Evolutionary conservation across 2,329 filamentous ascomycete species (phyloP).

Genomic region (Talaromyces marneffei): DNA sequence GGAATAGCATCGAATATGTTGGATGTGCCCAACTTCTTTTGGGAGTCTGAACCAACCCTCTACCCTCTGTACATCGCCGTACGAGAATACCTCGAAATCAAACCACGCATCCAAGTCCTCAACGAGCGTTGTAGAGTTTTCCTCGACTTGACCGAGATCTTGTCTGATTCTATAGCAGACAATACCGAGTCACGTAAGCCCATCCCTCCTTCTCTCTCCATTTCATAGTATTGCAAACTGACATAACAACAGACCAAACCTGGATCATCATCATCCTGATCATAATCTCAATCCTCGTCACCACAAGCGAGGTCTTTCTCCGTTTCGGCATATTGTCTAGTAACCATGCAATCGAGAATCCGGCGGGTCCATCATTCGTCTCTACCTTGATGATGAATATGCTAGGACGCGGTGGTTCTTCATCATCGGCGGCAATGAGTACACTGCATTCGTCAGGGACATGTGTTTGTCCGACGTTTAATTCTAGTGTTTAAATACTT

Average conservation of each 20-base stretch:
- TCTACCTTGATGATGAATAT: slow-evolving; percentile 17
- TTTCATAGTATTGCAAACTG: slow-evolving; percentile 3
- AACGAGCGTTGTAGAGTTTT: slow-evolving; percentile 97
- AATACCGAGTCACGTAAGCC: slow-evolving; percentile 75
- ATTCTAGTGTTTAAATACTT: slow-evolving; percentile 4
- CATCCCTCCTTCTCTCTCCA: background rate
- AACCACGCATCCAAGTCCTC: slow-evolving; percentile 88
- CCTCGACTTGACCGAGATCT: slow-evolving; percentile 88
- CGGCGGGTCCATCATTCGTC: slow-evolving; percentile 16
- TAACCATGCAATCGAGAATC: slow-evolving; percentile 16
- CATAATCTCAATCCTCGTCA: slow-evolving; percentile 82
- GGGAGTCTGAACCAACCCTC: slow-evolving; percentile 92
- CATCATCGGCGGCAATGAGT: background rate
- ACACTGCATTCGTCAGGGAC: background rate
- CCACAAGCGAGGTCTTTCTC: slow-evolving; percentile 79
- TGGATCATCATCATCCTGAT: slow-evolving; percentile 98
- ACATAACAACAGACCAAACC: slow-evolving; percentile 58
- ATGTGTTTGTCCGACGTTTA: slow-evolving; percentile 3
- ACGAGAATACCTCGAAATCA: slow-evolving; percentile 95
- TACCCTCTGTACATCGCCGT: slow-evolving; percentile 92
- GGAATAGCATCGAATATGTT: slow-evolving; percentile 80
- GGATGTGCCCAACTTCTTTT: slow-evolving; percentile 95
- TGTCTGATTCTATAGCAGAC: slow-evolving; percentile 86
- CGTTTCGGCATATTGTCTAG: slow-evolving; percentile 67
- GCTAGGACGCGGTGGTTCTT: background rate